Evolutionary conservation across 2,329 filamentous ascomycete species (phyloP).

Genomic region (Zymoseptoria ardabiliae): DNA sequence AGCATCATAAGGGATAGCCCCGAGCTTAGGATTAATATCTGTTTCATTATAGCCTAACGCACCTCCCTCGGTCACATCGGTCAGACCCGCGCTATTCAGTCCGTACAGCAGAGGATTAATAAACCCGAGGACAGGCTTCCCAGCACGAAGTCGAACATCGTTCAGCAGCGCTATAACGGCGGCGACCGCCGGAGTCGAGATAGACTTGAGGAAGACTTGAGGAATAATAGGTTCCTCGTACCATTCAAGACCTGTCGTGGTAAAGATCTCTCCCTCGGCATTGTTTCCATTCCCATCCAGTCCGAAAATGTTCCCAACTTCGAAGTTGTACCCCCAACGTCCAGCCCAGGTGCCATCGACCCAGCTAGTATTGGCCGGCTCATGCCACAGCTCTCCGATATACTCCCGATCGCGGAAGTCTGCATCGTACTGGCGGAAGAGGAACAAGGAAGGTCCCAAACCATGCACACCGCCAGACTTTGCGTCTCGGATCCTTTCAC

Average conservation of each 20-base stretch:
- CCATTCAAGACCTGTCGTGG: slow-evolving; percentile 40
- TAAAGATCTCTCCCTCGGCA: slow-evolving; percentile 34
- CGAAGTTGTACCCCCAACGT: slow-evolving; percentile 37
- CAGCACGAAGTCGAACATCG: slow-evolving; percentile 43
- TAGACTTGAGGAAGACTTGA: slow-evolving; percentile 21
- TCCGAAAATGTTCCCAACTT: slow-evolving; percentile 39
- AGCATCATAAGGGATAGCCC: too few relatives aligned
- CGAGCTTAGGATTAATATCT: too few relatives aligned
- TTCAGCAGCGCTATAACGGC: slow-evolving; percentile 56
- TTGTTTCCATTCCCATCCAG: slow-evolving; percentile 36
- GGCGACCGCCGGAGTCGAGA: slow-evolving; percentile 43
- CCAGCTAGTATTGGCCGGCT: slow-evolving; percentile 20
- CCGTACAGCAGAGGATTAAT: too few relatives aligned
- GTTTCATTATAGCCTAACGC: too few relatives aligned
- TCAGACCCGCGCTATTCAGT: too few relatives aligned
- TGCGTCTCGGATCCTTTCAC: slow-evolving; percentile 42
- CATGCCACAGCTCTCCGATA: slow-evolving; percentile 36
- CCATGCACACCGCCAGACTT: slow-evolving; percentile 39
- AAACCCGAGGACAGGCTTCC: slow-evolving; percentile 40
- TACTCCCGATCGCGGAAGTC: slow-evolving; percentile 36
- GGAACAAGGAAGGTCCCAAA: slow-evolving; percentile 33
- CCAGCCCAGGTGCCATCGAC: slow-evolving; percentile 20
- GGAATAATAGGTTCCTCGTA: slow-evolving; percentile 27
- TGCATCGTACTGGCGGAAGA: slow-evolving; percentile 34
- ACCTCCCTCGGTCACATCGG: too few relatives aligned